Evolutionary conservation across 2,329 filamentous ascomycete genomes (phyloP).

Genomic region (Neopestalotiopsis rosae): DNA sequence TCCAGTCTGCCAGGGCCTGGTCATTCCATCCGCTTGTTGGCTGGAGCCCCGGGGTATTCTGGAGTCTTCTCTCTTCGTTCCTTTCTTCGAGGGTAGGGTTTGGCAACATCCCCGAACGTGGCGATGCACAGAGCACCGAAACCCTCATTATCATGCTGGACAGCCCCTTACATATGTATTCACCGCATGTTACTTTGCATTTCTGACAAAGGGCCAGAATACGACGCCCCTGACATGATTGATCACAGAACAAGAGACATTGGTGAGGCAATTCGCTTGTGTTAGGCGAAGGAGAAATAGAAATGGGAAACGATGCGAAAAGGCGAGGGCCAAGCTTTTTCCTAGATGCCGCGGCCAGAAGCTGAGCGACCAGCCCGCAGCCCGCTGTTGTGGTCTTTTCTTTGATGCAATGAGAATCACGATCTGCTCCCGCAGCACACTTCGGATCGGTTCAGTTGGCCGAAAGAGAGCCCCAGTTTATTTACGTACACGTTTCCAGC

Average conservation of each 20-base stretch:
- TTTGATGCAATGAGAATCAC: slow-evolving; percentile 10
- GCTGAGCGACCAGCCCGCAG: neutral
- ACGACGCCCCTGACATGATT: neutral
- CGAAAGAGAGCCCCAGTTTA: neutral
- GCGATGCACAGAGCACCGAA: slow-evolving; percentile 1
- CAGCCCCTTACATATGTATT: neutral
- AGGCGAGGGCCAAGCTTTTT: neutral
- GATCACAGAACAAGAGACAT: neutral
- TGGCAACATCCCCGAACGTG: neutral
- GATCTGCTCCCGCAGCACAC: slow-evolving; percentile 7
- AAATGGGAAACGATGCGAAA: neutral
- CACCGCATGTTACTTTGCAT: neutral
- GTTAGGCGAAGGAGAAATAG: neutral
- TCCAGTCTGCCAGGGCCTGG: too few species aligned
- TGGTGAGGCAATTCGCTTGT: neutral
- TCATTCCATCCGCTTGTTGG: neutral
- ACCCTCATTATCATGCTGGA: neutral
- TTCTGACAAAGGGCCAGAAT: neutral
- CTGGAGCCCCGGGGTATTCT: neutral
- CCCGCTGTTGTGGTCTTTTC: neutral
- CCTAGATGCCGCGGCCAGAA: slow-evolving; percentile 1
- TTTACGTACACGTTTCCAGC: neutral
- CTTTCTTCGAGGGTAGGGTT: neutral
- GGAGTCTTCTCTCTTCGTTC: neutral
- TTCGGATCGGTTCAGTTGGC: neutral